Evolutionary conservation across 140 eudicot genomes (phyloP).

Genomic region (Eryngium alpinum): DNA sequence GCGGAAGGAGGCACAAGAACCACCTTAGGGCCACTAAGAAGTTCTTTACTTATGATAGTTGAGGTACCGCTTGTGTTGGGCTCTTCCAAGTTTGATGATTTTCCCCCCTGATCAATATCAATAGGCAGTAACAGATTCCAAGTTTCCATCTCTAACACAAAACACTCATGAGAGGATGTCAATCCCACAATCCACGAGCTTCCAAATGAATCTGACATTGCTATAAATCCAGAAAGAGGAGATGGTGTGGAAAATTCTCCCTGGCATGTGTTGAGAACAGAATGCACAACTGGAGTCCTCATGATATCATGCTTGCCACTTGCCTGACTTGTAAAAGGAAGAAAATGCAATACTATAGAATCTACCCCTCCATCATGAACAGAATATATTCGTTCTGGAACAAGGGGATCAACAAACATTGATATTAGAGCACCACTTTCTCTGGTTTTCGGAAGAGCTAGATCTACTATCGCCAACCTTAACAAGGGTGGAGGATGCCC

Average conservation of each 20-base stretch:
- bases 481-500: constrained; percentile 86
- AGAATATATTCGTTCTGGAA: constrained; percentile 68
- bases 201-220: constrained; percentile 81
- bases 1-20: constrained; percentile 67
- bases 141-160: constrained; percentile 87
- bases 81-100: constrained; percentile 29
- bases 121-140: constrained; percentile 66
- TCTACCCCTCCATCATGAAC: constrained; percentile 91
- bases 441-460: constrained; percentile 55
- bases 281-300: constrained; percentile 67
- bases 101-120: constrained; percentile 35
- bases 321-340: constrained; percentile 81
- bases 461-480: constrained; percentile 75
- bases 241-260: constrained; percentile 44
- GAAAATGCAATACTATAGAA: constrained; percentile 77
- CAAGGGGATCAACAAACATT: constrained; percentile 69
- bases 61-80: constrained; percentile 27
- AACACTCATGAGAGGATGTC: constrained; percentile 61
- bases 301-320: constrained; percentile 57
- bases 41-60: constrained; percentile 77
- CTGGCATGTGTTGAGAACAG: constrained; percentile 73
- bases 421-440: constrained; percentile 38
- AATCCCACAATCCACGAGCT: constrained; percentile 87
- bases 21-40: constrained; percentile 78
- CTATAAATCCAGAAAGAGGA: constrained; percentile 65